Conservation (phyloP, 2,329 filamentous ascomycete species). For the Lasiodiplodia hormozganensis region DNA sequence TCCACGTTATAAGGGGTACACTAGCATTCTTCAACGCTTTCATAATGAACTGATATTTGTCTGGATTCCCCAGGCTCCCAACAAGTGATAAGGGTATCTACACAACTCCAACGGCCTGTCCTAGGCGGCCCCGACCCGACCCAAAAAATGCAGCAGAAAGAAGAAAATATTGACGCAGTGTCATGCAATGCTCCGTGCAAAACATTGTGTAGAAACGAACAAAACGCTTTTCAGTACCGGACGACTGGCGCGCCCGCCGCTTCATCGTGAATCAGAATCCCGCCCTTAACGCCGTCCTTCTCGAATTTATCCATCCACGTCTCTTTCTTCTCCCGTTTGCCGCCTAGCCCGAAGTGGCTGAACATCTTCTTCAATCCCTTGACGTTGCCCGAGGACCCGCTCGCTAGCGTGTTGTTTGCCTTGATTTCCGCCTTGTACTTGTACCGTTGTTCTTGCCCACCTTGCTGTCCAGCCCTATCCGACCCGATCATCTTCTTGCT, state of each 20-base stretch:
- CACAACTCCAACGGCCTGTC: conserved; percentile 19
- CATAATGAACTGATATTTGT: neutral
- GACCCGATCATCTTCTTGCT: conserved; percentile 44
- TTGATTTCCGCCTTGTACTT: conserved; percentile 42
- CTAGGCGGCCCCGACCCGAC: neutral
- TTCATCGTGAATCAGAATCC: conserved; percentile 45
- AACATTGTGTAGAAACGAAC: neutral
- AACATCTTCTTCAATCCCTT: conserved; percentile 42
- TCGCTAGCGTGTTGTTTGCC: conserved; percentile 38
- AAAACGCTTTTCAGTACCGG: conserved; percentile 37
- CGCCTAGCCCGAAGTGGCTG: conserved; percentile 33
- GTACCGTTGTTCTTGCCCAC: conserved; percentile 28
- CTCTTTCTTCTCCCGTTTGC: conserved; percentile 44
- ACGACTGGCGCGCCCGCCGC: conserved; percentile 41
- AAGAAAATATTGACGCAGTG: neutral
- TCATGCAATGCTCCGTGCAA: neutral
- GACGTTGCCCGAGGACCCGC: conserved; percentile 16
- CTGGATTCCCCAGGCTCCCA: neutral
- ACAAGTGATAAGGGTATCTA: conserved; percentile 27
- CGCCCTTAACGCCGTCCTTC: conserved; percentile 49
- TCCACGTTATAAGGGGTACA: neutral
- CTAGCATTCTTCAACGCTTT: neutral
- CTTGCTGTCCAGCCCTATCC: conserved; percentile 34
- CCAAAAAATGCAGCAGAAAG: neutral
- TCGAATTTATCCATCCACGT: conserved; percentile 53